Evolutionary conservation across 805 yeast genomes (phyloP).

Genomic region (Yarrowia alimentaria): DNA sequence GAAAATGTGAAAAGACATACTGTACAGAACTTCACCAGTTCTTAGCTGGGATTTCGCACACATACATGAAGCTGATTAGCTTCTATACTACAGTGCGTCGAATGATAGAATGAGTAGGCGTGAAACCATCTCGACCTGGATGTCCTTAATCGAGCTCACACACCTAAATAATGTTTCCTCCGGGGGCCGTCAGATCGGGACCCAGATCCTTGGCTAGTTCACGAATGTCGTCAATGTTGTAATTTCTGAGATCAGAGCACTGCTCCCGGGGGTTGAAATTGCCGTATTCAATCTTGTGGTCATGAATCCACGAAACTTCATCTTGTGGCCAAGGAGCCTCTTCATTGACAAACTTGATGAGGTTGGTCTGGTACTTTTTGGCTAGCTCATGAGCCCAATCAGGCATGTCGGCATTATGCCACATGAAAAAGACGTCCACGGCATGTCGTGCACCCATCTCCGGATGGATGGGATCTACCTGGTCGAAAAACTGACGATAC

Average conservation of each 20-base stretch:
- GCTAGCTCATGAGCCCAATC: constrained; percentile 30
- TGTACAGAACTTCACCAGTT: too few relatives aligned
- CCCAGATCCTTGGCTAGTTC: constrained; percentile 19
- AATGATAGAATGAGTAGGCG: too few relatives aligned
- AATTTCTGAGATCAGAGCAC: not conserved
- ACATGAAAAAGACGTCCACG: constrained; percentile 39
- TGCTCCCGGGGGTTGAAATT: constrained; percentile 11
- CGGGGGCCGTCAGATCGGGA: constrained; percentile 20
- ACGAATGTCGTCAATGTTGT: not conserved
- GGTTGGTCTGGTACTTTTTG: constrained; percentile 34
- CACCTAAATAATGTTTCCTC: constrained; percentile 11
- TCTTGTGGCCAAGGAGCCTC: constrained; percentile 36
- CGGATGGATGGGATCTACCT: constrained; percentile 37
- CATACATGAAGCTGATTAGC: too few relatives aligned
- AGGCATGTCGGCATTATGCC: constrained; percentile 35
- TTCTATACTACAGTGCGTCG: too few relatives aligned
- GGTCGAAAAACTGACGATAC: constrained; percentile 39
- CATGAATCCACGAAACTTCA: constrained; percentile 23
- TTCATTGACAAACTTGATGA: constrained; percentile 36
- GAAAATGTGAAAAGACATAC: too few relatives aligned
- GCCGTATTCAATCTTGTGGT: constrained; percentile 10
- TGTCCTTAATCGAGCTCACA: too few relatives aligned
- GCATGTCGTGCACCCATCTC: constrained; percentile 39
- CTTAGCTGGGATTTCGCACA: too few relatives aligned
- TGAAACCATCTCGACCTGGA: too few relatives aligned